Evolutionary conservation across 2,329 filamentous ascomycete genomes (phyloP).

Genomic region (Aspergillus nomiae): DNA sequence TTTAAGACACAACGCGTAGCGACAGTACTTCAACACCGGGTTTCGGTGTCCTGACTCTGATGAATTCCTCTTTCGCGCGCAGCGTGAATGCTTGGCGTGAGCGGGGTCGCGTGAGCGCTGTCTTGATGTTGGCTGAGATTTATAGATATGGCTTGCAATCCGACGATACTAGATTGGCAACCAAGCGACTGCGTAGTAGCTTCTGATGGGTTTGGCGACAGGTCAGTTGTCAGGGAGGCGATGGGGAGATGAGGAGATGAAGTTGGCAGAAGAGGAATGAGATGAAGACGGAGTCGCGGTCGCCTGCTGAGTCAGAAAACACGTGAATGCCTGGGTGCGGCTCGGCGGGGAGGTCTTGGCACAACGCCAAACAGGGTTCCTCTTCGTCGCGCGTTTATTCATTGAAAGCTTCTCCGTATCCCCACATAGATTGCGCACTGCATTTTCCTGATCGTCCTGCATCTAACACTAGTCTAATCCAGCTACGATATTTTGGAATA

Average conservation of each 20-base stretch:
- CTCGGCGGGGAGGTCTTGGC: conserved; percentile 25
- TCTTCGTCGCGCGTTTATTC: conserved; percentile 24
- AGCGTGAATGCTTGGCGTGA: conserved; percentile 27
- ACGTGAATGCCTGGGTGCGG: conserved; percentile 19
- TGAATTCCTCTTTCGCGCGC: conserved; percentile 29
- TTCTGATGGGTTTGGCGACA: conserved; percentile 1
- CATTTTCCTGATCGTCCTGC: conserved; percentile 8
- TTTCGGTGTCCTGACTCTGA: conserved; percentile 17
- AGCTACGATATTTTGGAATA: background rate
- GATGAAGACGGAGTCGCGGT: conserved; percentile 8
- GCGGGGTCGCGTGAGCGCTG: conserved; percentile 32
- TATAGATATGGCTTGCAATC: conserved; percentile 1
- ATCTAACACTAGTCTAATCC: background rate
- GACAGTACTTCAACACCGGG: conserved; percentile 19
- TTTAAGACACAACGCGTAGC: conserved; percentile 21
- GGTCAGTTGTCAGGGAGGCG: conserved; percentile 2
- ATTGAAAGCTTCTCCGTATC: conserved; percentile 26
- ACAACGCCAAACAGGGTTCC: conserved; percentile 19
- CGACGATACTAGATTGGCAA: background rate
- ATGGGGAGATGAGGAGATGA: conserved; percentile 9
- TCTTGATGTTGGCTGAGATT: conserved; percentile 3
- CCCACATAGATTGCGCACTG: conserved; percentile 19
- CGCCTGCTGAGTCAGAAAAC: conserved; percentile 16
- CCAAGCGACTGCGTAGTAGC: background rate
- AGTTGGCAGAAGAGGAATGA: conserved; percentile 12